Conservation (phyloP, 2,329 filamentous ascomycete genomes). For the Colletotrichum kahawae region DNA sequence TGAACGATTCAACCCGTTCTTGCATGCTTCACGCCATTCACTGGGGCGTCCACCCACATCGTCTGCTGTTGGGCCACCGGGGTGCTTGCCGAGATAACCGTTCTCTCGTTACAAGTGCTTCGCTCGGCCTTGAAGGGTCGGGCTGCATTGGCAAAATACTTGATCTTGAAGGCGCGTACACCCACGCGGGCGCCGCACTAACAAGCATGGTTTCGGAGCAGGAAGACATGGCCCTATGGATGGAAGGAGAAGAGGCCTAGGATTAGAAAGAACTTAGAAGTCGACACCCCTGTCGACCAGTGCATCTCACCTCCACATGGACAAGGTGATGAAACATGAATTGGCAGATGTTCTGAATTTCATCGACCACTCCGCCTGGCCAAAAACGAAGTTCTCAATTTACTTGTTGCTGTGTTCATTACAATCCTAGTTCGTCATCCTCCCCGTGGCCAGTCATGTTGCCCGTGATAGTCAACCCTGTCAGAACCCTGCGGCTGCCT, state of each 20-base stretch:
- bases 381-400: background rate
- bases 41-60: background rate
- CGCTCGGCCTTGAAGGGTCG: background rate
- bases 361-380: background rate
- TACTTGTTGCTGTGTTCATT: background rate
- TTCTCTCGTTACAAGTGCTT: background rate
- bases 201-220: background rate
- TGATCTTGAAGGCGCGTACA: background rate
- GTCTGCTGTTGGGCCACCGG: background rate
- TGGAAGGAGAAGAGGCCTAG: background rate
- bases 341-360: background rate
- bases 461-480: background rate
- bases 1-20: background rate
- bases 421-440: slow-evolving; percentile 15
- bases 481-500: background rate
- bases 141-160: background rate
- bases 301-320: background rate
- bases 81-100: background rate
- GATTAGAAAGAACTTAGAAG: background rate
- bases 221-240: background rate
- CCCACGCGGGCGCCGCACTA: background rate
- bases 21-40: background rate
- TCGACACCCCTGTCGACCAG: background rate
- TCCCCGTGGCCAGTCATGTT: background rate
- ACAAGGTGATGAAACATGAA: slow-evolving; percentile 12